Evolutionary conservation across 257 asterid species (phyloP).

Genomic region (Gentiana straminea): DNA sequence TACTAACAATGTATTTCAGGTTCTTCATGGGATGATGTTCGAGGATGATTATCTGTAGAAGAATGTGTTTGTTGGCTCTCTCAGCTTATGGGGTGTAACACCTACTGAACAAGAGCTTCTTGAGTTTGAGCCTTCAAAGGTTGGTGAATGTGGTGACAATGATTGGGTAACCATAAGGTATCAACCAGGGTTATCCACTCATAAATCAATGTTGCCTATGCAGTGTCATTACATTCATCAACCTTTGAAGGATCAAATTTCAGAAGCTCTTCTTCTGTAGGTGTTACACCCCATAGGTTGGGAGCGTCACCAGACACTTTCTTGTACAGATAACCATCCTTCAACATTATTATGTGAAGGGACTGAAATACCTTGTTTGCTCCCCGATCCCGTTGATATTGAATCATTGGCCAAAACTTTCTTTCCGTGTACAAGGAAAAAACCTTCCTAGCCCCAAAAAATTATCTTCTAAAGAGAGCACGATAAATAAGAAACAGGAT

Average conservation of each 20-base stretch:
- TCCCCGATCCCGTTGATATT: constrained; percentile 81
- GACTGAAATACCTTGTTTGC: constrained; percentile 46
- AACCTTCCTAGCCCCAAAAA: constrained; percentile 10
- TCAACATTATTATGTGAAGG: constrained; percentile 93
- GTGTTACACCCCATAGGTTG: constrained; percentile 68
- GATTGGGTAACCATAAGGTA: constrained; percentile 50
- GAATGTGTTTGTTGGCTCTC: constrained; percentile 60
- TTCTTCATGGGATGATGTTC: constrained; percentile 93
- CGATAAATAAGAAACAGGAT: constrained; percentile 5
- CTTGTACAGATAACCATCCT: constrained; percentile 86
- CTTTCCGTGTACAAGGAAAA: constrained; percentile 26
- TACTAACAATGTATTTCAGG: constrained; percentile 47
- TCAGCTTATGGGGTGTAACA: constrained; percentile 67
- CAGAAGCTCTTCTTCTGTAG: constrained; percentile 79
- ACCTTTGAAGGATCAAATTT: constrained; percentile 82
- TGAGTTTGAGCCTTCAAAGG: constrained; percentile 81
- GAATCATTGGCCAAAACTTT: constrained; percentile 91
- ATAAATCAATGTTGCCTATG: no score
- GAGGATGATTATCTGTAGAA: constrained; percentile 88
- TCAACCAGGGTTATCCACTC: no score
- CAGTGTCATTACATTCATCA: constrained; percentile 45
- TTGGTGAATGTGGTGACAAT: constrained; percentile 50
- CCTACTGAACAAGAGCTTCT: constrained; percentile 82
- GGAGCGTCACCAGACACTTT: constrained; percentile 63
- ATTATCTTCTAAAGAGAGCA: neutral